Evolutionary conservation across 371 early-diverging fungal genomes (phyloP), one percentile per base, ranked within the genome.

Genomic region (Zopfochytrium polystomum): DNA sequence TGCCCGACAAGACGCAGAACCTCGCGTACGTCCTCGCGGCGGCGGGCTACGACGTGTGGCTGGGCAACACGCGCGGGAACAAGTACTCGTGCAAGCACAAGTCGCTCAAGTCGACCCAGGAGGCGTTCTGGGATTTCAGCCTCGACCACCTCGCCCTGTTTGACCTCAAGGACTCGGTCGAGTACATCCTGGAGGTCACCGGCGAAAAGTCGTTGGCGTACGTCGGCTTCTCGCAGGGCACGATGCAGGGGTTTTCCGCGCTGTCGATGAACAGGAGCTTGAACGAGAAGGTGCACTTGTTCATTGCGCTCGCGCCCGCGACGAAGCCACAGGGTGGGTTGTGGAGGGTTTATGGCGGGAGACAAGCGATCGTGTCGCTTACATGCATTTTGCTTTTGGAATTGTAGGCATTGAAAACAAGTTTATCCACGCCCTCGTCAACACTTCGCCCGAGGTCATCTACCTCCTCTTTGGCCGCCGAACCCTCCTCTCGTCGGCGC

Each of bases 181-280:
- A 55, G 83, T 90, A 91, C 66, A 91, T 96, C 52, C 77, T 96
- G 46, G 75, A 77, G 30, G 79, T 76, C 43, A 94, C 95, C 3
- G 91, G 90, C 0, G 87, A 81, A 3, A 76, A 82, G 22, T 82
- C 79, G 31, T 79, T 97, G 51, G 85, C 92, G 2, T 97, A 95
- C 66, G 88, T 97, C 67, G 98, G 98, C 3, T 96, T 95, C 67
- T 93, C 94, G 23, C 97, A 97, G 74, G 95, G 96, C 52, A 91
- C 93, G 1, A 89, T 93, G 2, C 90, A 90, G 63, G 88, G 87
- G n/a, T 93, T 96, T 71, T 89, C 94, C 22, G 86, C 92, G 1
- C 80, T 97, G 23, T 89, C 93, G 22, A 76, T 91, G 55, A 87
- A 86, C 66, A 82, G 83, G 2, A 61, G 73, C n/a, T 75, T 97